Evolutionary conservation across 2,329 filamentous ascomycete genomes (phyloP), one percentile per base, ranked within the genome.

Genomic region (Grosmannia penicillata): DNA sequence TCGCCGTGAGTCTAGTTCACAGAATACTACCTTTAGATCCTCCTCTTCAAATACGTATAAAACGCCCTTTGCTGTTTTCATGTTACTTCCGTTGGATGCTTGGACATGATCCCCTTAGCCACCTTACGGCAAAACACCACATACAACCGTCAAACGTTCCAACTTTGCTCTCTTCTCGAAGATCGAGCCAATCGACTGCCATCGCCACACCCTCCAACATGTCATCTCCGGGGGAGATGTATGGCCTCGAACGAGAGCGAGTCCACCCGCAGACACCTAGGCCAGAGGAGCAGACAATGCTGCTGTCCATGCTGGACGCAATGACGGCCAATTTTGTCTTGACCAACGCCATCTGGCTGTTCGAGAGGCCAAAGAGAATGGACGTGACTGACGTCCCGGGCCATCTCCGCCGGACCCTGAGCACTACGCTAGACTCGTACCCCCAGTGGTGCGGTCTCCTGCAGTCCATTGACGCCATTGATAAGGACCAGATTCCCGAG

Each of bases 281-380:
- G 18, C 35, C 26, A 37, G 26, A 37, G 31, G 28, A 37, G 28
- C 27, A 37, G 21, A 19, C 22, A 26, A 14, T 37, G 27, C 27
- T 32, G 21, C 21, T 37, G 27, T 37, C 36, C n/a, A 24, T 37
- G 8, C 28, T 37, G 28, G 36, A 37, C 28, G 27, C 27, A 25
- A 37, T 28, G 36, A 37, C 36, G 28, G 36, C 36, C 36, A 31
- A 37, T 19, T 37, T 37, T 31, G 19, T 28, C 19, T n/a, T 32
- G 21, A 32, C 36, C 19, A 37, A 32, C 36, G 36, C 28, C 28
- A 26, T 37, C 19, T 37, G 36, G 36, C 15, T 37, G 36, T 37
- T 32, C 11, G 36, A 37, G 21, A 31, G 21, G 19, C 27, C 27
- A 23, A 37, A 30, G 22, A 22, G 28, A 25, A 31, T 37, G 27